phyloP scores from a whole-genome alignment of 257 asterid species.

The Jacaranda mimosifolia region DNA sequence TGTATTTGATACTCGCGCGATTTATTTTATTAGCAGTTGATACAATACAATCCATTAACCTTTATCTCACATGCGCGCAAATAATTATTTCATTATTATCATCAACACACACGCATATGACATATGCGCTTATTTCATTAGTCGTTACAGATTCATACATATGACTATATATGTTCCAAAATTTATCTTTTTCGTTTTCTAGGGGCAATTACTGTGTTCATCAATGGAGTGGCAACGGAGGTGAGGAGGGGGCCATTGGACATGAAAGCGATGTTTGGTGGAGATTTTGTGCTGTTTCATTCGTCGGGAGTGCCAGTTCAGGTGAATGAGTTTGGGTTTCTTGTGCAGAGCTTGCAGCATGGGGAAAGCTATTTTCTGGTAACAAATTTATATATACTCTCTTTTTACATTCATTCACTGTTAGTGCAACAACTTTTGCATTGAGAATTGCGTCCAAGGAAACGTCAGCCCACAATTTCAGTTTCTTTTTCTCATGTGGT shows the following conservation, averaged over 20 bases:
- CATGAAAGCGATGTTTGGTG: constrained; percentile 64
- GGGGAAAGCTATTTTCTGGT: constrained; percentile 93
- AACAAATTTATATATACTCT: neutral
- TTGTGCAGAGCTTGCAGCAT: constrained; percentile 65
- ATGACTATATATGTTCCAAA: too few relatives aligned
- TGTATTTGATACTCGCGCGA: too few relatives aligned
- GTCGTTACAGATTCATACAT: too few relatives aligned
- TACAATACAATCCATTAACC: too few relatives aligned
- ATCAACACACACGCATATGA: neutral
- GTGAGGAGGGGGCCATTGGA: constrained; percentile 66
- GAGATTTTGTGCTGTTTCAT: constrained; percentile 57
- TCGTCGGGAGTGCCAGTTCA: constrained; percentile 72
- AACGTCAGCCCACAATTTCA: constrained; percentile 10
- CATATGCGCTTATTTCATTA: neutral
- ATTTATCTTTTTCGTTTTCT: neutral
- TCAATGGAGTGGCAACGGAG: constrained; percentile 79
- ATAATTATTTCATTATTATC: neutral
- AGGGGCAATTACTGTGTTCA: constrained; percentile 69
- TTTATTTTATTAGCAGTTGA: too few relatives aligned
- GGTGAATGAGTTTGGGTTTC: constrained; percentile 65
- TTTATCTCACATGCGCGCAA: too few relatives aligned
- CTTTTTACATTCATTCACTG: too few relatives aligned
- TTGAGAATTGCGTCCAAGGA: constrained; percentile 21
- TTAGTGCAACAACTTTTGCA: neutral
- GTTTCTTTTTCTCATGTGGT: constrained; percentile 28